phyloP scores from a whole-genome alignment of 2,329 filamentous ascomycete genomes.

The Hymenoscyphus infarciens region DNA sequence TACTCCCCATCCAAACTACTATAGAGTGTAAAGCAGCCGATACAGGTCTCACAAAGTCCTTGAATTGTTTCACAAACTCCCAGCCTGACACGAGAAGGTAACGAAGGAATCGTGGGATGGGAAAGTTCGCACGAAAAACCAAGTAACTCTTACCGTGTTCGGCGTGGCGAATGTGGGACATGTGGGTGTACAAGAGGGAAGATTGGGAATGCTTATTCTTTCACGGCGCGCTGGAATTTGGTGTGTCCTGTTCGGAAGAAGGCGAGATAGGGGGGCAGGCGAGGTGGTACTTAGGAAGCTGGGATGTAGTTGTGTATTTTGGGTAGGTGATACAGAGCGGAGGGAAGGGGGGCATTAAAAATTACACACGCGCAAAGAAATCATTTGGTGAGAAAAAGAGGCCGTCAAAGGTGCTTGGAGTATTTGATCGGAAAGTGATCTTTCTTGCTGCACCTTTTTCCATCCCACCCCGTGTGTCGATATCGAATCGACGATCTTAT shows the following conservation, averaged over 20 bases:
- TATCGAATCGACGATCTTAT: no score
- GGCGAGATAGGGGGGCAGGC: no score
- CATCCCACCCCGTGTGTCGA: no score
- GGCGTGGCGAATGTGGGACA: neutral
- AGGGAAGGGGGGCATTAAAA: neutral
- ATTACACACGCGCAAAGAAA: neutral
- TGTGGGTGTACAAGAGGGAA: no score
- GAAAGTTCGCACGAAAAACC: neutral
- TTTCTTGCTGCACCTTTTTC: no score
- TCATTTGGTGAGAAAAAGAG: conserved; percentile 19
- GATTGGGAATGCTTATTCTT: neutral
- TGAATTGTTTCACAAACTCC: neutral
- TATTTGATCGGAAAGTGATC: no score
- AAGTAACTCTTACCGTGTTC: neutral
- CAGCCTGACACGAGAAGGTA: neutral
- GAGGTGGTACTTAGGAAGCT: neutral
- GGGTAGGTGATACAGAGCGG: neutral
- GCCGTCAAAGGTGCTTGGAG: no score
- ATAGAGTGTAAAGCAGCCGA: neutral
- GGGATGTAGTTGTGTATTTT: neutral
- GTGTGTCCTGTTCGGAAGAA: no score
- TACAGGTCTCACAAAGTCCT: neutral
- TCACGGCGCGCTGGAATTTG: neutral
- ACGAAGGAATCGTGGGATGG: neutral
- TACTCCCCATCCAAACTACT: neutral